phyloP scores from a whole-genome alignment of 2,329 filamentous ascomycete species.

The Orbilia ellipsospora region DNA sequence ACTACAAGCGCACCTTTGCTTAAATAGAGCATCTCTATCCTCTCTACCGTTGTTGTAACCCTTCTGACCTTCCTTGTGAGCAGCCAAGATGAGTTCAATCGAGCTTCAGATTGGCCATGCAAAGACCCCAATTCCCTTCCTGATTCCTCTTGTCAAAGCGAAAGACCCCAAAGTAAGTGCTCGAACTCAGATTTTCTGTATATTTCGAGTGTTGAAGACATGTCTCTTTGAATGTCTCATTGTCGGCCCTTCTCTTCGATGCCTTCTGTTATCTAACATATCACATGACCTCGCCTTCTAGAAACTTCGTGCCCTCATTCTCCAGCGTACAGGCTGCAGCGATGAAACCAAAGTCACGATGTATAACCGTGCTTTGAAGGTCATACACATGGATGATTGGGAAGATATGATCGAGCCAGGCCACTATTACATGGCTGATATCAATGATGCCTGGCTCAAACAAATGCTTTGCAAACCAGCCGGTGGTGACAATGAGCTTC shows the following conservation, averaged over 20 bases:
- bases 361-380: slow-evolving; percentile 20
- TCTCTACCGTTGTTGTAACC: too few species aligned
- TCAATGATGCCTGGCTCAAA: slow-evolving; percentile 33
- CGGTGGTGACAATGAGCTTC: not conserved
- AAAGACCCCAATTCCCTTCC: slow-evolving; percentile 38
- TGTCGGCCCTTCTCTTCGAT: not conserved
- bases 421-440: slow-evolving; percentile 39
- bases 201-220: not conserved
- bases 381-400: slow-evolving; percentile 52
- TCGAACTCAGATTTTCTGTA: not conserved
- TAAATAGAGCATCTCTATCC: too few species aligned
- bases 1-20: too few species aligned
- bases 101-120: slow-evolving; percentile 45
- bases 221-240: not conserved
- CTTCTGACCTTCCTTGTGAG: too few species aligned
- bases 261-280: not conserved
- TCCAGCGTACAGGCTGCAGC: slow-evolving; percentile 17
- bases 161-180: slow-evolving; percentile 26
- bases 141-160: slow-evolving; percentile 43
- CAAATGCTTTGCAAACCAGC: not conserved
- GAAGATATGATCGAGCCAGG: slow-evolving; percentile 39
- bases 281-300: not conserved
- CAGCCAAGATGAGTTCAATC: slow-evolving; percentile 20
- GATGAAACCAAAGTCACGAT: slow-evolving; percentile 27
- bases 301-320: slow-evolving; percentile 21